Percentiles rank a stretch among this genome's conserved stretches.
Conservation (phyloP, 2,329 filamentous ascomycete genomes). For the Colletotrichum sp. region DNA sequence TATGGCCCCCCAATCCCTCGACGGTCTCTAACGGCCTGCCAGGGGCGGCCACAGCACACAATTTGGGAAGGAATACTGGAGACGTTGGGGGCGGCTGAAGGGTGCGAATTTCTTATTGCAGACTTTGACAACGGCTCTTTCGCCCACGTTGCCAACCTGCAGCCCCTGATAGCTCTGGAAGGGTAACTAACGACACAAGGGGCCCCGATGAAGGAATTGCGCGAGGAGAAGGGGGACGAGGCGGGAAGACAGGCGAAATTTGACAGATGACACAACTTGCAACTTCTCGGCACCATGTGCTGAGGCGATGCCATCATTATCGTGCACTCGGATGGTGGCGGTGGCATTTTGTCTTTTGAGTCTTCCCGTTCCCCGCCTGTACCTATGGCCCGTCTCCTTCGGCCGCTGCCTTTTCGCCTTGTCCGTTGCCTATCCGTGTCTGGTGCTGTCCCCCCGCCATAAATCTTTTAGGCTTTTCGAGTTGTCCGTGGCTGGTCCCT, state of each 20-base stretch:
- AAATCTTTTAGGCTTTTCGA: not conserved
- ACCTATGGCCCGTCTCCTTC: not conserved
- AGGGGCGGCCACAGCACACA: constrained; percentile 3
- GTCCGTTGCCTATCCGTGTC: not conserved
- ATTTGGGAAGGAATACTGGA: not conserved
- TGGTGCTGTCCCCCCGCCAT: not conserved
- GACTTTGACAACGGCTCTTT: not conserved
- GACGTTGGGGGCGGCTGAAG: constrained; percentile 1
- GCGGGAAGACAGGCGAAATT: not conserved
- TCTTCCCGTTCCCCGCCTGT: not conserved
- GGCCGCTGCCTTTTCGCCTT: not conserved
- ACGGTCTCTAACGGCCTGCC: not conserved
- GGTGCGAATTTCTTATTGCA: not conserved
- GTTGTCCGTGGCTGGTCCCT: not conserved
- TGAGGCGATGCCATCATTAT: not conserved
- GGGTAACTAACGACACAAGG: not conserved
- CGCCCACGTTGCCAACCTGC: constrained; percentile 9
- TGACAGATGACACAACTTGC: not conserved
- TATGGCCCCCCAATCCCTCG: not conserved
- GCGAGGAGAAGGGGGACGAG: not conserved
- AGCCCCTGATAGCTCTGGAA: not conserved
- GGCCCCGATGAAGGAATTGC: not conserved
- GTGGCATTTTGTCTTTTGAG: not conserved
- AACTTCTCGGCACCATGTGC: not conserved
- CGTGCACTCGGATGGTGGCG: not conserved